Evolutionary conservation across 441 rosid species (phyloP), one percentile per base, ranked within the genome.

Genomic region (Melastoma candidum): DNA sequence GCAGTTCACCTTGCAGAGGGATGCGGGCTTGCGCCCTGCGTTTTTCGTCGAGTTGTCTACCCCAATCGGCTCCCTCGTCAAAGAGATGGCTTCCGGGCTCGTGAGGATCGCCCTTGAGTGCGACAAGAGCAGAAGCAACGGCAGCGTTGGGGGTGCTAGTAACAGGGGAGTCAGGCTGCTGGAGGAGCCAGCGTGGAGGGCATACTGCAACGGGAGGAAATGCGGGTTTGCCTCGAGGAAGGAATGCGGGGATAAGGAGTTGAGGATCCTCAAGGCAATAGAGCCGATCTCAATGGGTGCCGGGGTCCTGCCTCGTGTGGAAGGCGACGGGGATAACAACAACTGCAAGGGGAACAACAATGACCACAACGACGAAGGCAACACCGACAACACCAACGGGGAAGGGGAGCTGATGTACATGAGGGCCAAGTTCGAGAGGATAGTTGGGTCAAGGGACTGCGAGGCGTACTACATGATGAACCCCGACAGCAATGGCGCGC

Each of bases 401-500:
- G 85, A 60, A 32, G 80, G 79, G 32, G 95, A 93, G 14, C 26
- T 89, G 46, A 86, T 89, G 90, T 89, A 86, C 60, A 89, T 93
- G 99, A 89, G 97, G 26, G 97, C 97, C 22, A 93, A 82, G 59
- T 93, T 93, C 54, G 96, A 93, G 68, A 63, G 96, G 54, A 76
- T 93, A 53, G 87, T 93, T 12, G 97, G 99, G 29, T 93, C 99
- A 9, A 82, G 93, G 81, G 99, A 93, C 63, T 93, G 97, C 0
- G 97, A 93, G 50, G 99, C 99, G 52, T 93, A 89, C 69, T 93
- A 93, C 51, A 93, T 93, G 99, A 93, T 86, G 96, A 93, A 93
- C 74, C 97, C 97, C 51, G 99, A 93, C 47, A 78, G 93, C 63
- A 84, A 86, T 67, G 99, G 99, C 61, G 73, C 97, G 70, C 95